Evolutionary conservation across 2,329 filamentous ascomycete species (phyloP).

Genomic region (Botryotinia narcissicola): DNA sequence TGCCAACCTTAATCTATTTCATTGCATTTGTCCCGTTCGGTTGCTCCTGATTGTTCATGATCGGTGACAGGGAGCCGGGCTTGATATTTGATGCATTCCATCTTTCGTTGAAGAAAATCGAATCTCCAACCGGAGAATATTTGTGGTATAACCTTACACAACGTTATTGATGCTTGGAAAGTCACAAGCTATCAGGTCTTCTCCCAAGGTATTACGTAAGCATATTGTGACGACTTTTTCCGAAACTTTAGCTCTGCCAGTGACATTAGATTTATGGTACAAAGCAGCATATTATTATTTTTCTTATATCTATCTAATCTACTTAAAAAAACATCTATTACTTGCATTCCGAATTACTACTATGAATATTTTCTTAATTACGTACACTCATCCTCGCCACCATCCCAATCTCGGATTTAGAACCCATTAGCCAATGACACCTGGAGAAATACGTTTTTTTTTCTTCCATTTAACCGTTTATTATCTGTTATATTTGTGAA

Average conservation of each 20-base stretch:
- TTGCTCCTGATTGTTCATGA: neutral
- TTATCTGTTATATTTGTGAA: neutral
- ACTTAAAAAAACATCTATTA: neutral
- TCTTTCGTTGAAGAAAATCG: neutral
- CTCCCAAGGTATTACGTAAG: slow-evolving; percentile 1
- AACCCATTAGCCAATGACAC: neutral
- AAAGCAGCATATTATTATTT: neutral
- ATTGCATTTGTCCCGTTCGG: neutral
- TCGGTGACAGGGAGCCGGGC: slow-evolving; percentile 1
- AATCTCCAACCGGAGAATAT: neutral
- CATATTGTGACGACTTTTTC: neutral
- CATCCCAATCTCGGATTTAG: no score
- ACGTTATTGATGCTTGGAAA: neutral
- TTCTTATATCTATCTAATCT: neutral
- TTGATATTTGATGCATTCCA: neutral
- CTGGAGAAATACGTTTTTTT: neutral
- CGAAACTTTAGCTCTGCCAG: neutral
- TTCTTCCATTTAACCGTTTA: neutral
- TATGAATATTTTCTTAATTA: neutral
- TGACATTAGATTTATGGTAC: neutral
- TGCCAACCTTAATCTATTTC: neutral
- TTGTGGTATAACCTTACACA: neutral
- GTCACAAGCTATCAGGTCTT: neutral
- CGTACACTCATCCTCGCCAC: neutral
- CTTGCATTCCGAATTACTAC: neutral